These are phyloP conservation scores for Talaromyces albobiverticillius DNA, from an alignment of 2,329 filamentous ascomycete genomes.

Conservation along the genomic window DNA sequence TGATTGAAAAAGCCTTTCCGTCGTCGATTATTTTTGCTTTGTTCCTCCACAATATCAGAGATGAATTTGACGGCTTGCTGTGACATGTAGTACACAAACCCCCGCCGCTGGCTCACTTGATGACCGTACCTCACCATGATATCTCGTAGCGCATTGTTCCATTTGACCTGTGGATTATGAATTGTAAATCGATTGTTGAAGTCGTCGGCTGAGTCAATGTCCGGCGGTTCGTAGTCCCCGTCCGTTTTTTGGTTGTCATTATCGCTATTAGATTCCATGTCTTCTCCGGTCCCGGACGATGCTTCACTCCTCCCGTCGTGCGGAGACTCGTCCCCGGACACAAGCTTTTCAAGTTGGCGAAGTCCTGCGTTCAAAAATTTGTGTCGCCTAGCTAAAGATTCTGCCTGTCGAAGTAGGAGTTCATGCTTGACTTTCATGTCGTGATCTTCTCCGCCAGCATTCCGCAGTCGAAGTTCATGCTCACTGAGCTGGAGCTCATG, in stretches of 20 bases:
- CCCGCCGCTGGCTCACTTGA: constrained; percentile 90
- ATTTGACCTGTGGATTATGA: constrained; percentile 96
- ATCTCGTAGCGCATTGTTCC: constrained; percentile 94
- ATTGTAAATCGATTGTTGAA: constrained; percentile 98
- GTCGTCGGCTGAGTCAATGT: constrained; percentile 82
- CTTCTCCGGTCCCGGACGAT: constrained; percentile 25
- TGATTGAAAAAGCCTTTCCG: constrained; percentile 19
- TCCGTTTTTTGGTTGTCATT: constrained; percentile 52
- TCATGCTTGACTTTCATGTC: constrained; percentile 44
- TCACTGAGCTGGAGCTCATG: constrained; percentile 73
- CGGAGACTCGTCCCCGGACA: constrained; percentile 35
- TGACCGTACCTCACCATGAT: constrained; percentile 97
- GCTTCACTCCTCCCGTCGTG: constrained; percentile 48
- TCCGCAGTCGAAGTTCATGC: constrained; percentile 63
- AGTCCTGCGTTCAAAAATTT: constrained; percentile 59
- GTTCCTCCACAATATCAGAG: constrained; percentile 93
- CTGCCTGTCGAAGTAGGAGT: constrained; percentile 54
- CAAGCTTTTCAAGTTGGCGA: constrained; percentile 54
- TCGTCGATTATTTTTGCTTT: constrained; percentile 66
- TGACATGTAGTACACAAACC: constrained; percentile 97
- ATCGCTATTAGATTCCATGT: constrained; percentile 49
- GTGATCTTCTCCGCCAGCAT: constrained; percentile 52
- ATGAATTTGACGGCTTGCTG: constrained; percentile 96
- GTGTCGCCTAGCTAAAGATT: constrained; percentile 56
- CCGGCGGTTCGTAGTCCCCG: constrained; percentile 64